A percentile compares a stretch with the other conserved stretches of the same genome.
Conservation (phyloP, 2,329 filamentous ascomycete species). For the Penicillium janthinellum region DNA sequence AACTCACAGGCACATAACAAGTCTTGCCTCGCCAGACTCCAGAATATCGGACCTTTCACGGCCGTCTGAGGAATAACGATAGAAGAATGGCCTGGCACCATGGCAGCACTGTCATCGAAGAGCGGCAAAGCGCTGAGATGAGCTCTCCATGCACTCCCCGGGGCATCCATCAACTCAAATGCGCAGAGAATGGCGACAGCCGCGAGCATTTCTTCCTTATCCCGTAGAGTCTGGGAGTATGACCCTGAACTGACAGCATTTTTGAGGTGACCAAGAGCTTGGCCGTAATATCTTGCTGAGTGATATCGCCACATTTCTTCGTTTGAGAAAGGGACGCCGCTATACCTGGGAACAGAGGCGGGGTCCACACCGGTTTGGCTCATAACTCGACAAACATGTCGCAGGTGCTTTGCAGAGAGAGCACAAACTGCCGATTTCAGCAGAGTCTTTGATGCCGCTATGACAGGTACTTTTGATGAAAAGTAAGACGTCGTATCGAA, state of each 20-base stretch:
- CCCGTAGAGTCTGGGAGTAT: not conserved
- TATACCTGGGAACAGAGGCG: not conserved
- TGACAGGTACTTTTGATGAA: not conserved
- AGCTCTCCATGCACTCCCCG: not conserved
- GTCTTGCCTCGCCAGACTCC: constrained; percentile 23
- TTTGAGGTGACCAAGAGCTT: constrained; percentile 19
- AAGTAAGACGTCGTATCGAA: not conserved
- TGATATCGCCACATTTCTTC: constrained; percentile 20
- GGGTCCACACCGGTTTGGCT: not conserved
- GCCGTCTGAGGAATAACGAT: constrained; percentile 1
- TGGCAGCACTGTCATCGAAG: not conserved
- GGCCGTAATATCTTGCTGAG: constrained; percentile 21
- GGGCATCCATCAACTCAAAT: not conserved
- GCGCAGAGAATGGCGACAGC: not conserved
- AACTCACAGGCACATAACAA: constrained; percentile 23
- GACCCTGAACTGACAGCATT: constrained; percentile 7
- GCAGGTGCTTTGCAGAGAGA: constrained; percentile 31
- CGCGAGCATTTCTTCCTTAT: not conserved
- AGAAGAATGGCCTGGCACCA: not conserved
- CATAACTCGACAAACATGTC: constrained; percentile 9
- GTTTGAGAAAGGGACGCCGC: constrained; percentile 1
- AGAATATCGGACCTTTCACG: constrained; percentile 22
- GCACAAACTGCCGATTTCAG: constrained; percentile 31
- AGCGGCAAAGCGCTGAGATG: not conserved
- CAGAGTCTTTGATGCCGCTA: constrained; percentile 20